phyloP scores from a whole-genome alignment of 1,284 basidiomycete species.

The Agroathelia rolfsii region DNA sequence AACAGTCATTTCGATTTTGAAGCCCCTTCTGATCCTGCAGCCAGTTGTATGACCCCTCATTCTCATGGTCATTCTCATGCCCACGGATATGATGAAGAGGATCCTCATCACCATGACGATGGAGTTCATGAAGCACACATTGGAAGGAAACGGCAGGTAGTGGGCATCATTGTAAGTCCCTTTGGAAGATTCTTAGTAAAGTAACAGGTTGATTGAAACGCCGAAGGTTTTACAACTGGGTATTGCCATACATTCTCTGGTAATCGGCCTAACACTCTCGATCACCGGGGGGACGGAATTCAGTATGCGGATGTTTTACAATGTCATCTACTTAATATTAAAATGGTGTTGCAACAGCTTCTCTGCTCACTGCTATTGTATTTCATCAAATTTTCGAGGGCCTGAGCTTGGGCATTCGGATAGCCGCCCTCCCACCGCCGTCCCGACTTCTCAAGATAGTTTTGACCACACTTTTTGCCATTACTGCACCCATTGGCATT shows the following conservation, averaged over 20 bases:
- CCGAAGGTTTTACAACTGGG: constrained; percentile 64
- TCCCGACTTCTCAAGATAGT: constrained; percentile 34
- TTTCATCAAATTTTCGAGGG: constrained; percentile 80
- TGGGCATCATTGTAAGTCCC: constrained; percentile 49
- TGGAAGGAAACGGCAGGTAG: constrained; percentile 46
- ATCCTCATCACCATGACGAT: constrained; percentile 8
- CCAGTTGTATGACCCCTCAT: neutral
- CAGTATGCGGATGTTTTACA: constrained; percentile 32
- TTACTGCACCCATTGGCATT: constrained; percentile 64
- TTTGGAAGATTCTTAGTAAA: neutral
- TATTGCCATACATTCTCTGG: constrained; percentile 76
- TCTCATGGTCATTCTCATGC: constrained; percentile 11
- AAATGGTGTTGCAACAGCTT: constrained; percentile 31
- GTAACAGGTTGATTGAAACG: constrained; percentile 3
- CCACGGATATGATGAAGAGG: constrained; percentile 7
- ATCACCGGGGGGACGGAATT: constrained; percentile 62
- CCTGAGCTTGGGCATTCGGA: constrained; percentile 66
- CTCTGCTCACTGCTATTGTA: constrained; percentile 60
- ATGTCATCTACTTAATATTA: constrained; percentile 4
- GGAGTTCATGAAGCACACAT: constrained; percentile 24
- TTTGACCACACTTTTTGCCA: constrained; percentile 54
- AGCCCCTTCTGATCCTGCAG: too few relatives aligned
- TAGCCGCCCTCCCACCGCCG: constrained; percentile 48
- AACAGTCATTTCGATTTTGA: too few relatives aligned
- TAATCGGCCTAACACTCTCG: constrained; percentile 64